A percentile compares a stretch with the other conserved stretches of the same genome.
phyloP scores from a whole-genome alignment of 768 basidiomycete genomes.

The Crepidotus variabilis region DNA sequence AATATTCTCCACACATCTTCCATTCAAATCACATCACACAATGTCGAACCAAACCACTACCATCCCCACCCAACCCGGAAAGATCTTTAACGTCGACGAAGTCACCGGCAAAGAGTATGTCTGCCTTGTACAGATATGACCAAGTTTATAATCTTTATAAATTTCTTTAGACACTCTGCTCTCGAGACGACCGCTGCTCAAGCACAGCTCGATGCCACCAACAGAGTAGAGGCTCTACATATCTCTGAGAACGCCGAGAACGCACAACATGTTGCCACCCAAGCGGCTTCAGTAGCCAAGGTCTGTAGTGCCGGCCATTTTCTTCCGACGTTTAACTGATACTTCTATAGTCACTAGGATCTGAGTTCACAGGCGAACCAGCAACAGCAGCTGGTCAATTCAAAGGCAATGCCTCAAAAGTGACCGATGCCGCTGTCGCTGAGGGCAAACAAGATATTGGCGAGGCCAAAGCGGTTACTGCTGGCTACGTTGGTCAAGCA shows the following conservation, averaged over 20 bases:
- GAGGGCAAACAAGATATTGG: conserved; percentile 53
- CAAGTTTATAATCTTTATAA: not conserved
- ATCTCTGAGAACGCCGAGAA: conserved; percentile 45
- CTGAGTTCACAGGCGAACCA: conserved; percentile 28
- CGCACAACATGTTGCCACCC: conserved; percentile 40
- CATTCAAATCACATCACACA: not conserved
- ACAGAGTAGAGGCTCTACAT: conserved; percentile 32
- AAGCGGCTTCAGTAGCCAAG: conserved; percentile 52
- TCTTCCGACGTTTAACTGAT: not conserved
- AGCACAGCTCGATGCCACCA: conserved; percentile 47
- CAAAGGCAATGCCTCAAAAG: conserved; percentile 29
- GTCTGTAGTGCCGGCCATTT: conserved; percentile 26
- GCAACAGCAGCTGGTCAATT: conserved; percentile 33
- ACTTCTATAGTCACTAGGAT: conserved; percentile 25
- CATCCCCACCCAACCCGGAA: conserved; percentile 8
- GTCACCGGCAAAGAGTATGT: conserved; percentile 29
- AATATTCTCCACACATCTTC: not conserved
- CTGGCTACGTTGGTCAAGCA: conserved; percentile 52
- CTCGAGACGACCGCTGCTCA: conserved; percentile 53
- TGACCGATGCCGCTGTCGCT: conserved; percentile 48
- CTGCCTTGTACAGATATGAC: not conserved
- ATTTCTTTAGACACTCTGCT: conserved; percentile 25
- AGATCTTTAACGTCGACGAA: conserved; percentile 37
- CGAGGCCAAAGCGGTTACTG: conserved; percentile 38
- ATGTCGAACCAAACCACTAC: conserved; percentile 22